These are phyloP conservation scores for Ascochyta viciae-villosae DNA, from an alignment of 2,329 filamentous ascomycete species.

Conservation along the genomic window DNA sequence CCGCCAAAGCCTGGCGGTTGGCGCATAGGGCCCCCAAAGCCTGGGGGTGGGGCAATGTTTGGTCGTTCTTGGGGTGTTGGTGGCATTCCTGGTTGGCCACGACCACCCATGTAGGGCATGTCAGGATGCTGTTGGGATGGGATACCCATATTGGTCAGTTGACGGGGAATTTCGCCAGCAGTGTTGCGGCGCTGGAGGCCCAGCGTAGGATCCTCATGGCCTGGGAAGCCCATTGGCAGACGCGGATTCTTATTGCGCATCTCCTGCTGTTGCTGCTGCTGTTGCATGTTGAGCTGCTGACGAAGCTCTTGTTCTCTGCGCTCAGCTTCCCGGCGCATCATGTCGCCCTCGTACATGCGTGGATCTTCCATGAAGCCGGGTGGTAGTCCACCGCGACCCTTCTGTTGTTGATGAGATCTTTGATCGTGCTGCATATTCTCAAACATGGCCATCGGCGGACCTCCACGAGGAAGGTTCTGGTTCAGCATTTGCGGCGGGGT, in stretches of 20 bases:
- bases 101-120: slow-evolving; percentile 43
- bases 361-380: slow-evolving; percentile 49
- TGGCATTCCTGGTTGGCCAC: slow-evolving; percentile 46
- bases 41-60: slow-evolving; percentile 47
- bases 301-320: slow-evolving; percentile 42
- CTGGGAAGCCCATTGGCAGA: slow-evolving; percentile 42
- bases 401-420: slow-evolving; percentile 47
- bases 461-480: slow-evolving; percentile 46
- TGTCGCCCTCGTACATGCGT: slow-evolving; percentile 42
- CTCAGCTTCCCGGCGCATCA: slow-evolving; percentile 42
- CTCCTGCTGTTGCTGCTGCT: slow-evolving; percentile 45
- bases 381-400: slow-evolving; percentile 46
- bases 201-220: slow-evolving; percentile 43
- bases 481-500: slow-evolving; percentile 45
- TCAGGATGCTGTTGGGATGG: slow-evolving; percentile 49
- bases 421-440: slow-evolving; percentile 40
- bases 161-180: slow-evolving; percentile 43
- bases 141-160: slow-evolving; percentile 51
- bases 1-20: slow-evolving; percentile 47
- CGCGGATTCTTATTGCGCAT: slow-evolving; percentile 43
- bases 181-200: slow-evolving; percentile 48
- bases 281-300: slow-evolving; percentile 32
- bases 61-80: slow-evolving; percentile 46
- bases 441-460: slow-evolving; percentile 43
- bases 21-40: slow-evolving; percentile 46